Evolutionary conservation across 1,139 yeast genomes (phyloP), one percentile per base, ranked within the genome.

Genomic region (Suhomyces taliae): DNA sequence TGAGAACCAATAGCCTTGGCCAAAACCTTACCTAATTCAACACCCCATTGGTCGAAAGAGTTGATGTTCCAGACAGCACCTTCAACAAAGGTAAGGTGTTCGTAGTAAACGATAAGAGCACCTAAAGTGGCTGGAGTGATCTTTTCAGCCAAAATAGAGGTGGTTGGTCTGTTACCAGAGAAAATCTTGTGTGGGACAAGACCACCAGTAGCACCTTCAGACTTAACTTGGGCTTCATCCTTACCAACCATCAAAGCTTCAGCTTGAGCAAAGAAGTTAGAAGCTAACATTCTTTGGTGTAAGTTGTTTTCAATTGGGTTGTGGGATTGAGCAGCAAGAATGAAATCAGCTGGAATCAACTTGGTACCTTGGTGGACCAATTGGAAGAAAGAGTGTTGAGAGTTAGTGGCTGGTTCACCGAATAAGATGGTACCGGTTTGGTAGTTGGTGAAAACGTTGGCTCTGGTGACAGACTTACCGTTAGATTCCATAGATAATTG

Each of bases 31-130:
- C 99, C 99, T 63, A 93, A 87, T 78, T 93, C 99, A 62, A 93
- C 99, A 73, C 99, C 99, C 97, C 98, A 93, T 80, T 93, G 99
- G 78, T 93, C 99, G 67, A 90, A 93, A 14, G 98, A 91, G 83
- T 93, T 93, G 78, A 93, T 91, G 82, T 95, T 93, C 99, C 99
- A 93, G 64, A 93, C 74, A 50, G 99, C 99, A 73, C 99, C 99
- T 76, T 93, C 99, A 51, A 91, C 91, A 74, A 93, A 93, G 36
- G 98, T 93, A 49, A 90, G 81, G 70, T 90, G 97, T 77, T 93
- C 99, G 76, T 93, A 93, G 82, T 93, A 93, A 45, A 96, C 97
- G 69, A 93, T 93, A 72, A 93, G 80, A 44, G 98, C 83, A 73
- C 99, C 99, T 60, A 93, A 81, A 47, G 97, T 74, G 45, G 97